Evolutionary conservation across 2,329 filamentous ascomycete genomes (phyloP).

Genomic region (Cordyceps militaris): DNA sequence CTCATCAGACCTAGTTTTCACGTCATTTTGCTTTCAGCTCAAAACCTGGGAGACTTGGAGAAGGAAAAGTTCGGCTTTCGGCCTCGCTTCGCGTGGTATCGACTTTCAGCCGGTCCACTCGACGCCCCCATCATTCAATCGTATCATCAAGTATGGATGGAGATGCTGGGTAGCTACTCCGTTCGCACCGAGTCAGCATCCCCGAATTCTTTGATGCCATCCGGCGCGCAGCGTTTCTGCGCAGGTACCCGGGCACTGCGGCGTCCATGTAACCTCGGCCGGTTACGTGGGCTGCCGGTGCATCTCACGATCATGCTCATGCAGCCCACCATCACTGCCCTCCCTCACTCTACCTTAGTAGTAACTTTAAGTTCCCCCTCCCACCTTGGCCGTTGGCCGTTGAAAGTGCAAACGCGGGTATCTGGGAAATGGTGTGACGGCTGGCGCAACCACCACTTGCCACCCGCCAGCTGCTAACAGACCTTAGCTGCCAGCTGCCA

Average conservation of each 20-base stretch:
- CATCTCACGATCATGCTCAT: too few species aligned
- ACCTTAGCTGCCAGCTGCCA: neutral
- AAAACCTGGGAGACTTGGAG: neutral
- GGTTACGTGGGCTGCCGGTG: neutral
- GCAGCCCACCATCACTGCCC: too few species aligned
- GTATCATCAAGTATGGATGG: too few species aligned
- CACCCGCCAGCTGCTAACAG: neutral
- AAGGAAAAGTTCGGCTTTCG: neutral
- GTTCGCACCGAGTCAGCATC: too few species aligned
- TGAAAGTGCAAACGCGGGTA: neutral
- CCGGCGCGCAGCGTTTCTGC: neutral
- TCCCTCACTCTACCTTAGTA: too few species aligned
- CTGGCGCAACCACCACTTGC: neutral
- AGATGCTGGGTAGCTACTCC: too few species aligned
- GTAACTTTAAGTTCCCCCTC: too few species aligned
- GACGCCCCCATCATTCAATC: too few species aligned
- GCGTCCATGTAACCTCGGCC: neutral
- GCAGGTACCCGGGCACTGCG: neutral
- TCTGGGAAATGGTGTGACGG: neutral
- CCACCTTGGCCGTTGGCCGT: neutral
- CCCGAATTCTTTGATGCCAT: too few species aligned
- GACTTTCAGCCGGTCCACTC: neutral
- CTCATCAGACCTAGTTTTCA: slow-evolving; percentile 1
- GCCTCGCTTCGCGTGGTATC: neutral
- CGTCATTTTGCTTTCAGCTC: neutral